These are phyloP conservation scores for Fusarium sp. DNA, from an alignment of 2,329 filamentous ascomycete genomes.

Conservation along the genomic window DNA sequence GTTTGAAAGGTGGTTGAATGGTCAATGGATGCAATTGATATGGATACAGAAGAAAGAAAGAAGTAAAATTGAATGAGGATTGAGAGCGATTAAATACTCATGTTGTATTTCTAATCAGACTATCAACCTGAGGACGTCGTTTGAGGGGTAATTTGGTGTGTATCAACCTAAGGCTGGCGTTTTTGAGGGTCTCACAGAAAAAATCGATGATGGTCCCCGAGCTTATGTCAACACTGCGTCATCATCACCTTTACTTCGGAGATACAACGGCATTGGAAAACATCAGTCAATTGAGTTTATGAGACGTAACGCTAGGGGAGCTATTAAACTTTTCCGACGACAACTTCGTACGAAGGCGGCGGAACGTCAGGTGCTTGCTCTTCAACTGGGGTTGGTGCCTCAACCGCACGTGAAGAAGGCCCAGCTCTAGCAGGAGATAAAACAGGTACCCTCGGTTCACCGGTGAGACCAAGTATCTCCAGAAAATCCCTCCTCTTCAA, in stretches of 20 bases:
- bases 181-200: background rate
- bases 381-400: background rate
- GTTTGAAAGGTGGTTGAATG: no score
- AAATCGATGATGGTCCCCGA: background rate
- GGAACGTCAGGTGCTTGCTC: background rate
- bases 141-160: constrained; percentile 27
- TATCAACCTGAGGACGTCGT: constrained; percentile 31
- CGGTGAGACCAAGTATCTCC: background rate
- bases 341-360: constrained; percentile 12
- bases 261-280: no score
- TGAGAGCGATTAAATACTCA: background rate
- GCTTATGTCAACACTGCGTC: constrained; percentile 3
- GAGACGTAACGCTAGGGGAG: background rate
- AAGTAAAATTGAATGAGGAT: no score
- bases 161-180: constrained; percentile 22
- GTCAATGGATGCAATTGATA: background rate
- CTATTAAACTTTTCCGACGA: background rate
- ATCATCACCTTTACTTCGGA: background rate
- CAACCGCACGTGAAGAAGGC: no score
- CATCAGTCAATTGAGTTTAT: background rate
- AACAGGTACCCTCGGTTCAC: background rate
- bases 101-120: constrained; percentile 6
- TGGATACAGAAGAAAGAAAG: no score
- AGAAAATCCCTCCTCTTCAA: background rate
- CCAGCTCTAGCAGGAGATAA: no score